phyloP scores from a whole-genome alignment of 106 monocot genomes.

The Dactylorhiza incarnata region DNA sequence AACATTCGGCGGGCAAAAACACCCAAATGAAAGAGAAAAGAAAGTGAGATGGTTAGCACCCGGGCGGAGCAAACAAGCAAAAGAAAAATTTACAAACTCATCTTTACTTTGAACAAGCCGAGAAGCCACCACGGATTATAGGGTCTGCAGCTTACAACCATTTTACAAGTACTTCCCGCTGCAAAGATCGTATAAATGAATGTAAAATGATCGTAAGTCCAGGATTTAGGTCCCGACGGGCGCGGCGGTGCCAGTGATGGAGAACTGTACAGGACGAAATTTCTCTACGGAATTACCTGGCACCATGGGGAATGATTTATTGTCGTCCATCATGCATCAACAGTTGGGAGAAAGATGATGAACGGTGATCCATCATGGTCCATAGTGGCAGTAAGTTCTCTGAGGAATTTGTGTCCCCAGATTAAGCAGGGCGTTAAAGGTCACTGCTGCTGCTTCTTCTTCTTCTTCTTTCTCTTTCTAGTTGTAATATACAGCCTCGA shows the following conservation, averaged over 20 bases:
- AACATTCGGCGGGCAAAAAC: too few species aligned
- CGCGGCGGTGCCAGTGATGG: not conserved
- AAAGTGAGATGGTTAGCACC: too few species aligned
- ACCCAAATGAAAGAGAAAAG: too few species aligned
- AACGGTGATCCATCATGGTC: not conserved
- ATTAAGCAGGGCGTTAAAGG: not conserved
- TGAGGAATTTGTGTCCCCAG: not conserved
- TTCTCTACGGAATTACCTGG: not conserved
- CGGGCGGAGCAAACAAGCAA: not conserved
- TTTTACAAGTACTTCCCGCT: too few species aligned
- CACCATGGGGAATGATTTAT: not conserved
- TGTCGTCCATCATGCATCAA: not conserved
- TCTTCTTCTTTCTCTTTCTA: not conserved
- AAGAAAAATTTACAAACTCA: not conserved
- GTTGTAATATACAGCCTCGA: slow-evolving; percentile 34
- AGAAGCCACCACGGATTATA: not conserved
- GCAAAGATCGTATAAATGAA: too few species aligned
- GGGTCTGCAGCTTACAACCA: too few species aligned
- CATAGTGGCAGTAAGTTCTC: not conserved
- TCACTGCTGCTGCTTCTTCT: not conserved
- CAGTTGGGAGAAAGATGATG: not conserved
- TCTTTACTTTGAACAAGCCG: not conserved
- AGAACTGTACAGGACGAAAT: not conserved
- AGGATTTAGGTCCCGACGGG: too few species aligned
- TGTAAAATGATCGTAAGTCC: too few species aligned